Evolutionary conservation across 257 asterid genomes (phyloP).

Genomic region (Cinchona pubescens): DNA sequence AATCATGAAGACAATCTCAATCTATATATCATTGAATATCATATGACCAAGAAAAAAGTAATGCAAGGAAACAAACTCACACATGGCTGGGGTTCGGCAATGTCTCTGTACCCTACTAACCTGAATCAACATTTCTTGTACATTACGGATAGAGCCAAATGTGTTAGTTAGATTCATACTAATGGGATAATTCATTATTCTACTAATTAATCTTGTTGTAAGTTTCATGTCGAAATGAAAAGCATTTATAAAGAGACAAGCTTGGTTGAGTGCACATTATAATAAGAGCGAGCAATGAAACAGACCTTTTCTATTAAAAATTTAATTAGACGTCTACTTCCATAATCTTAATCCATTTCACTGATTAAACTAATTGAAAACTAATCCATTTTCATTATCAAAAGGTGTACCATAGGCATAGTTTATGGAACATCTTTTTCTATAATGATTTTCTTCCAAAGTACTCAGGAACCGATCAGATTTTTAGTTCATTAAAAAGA

Average conservation of each 20-base stretch:
- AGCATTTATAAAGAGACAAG: neutral
- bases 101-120: neutral
- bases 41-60: neutral
- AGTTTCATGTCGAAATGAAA: neutral
- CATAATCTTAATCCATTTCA: conserved; percentile 2
- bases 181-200: neutral
- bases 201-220: neutral
- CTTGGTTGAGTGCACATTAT: neutral
- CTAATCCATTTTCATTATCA: neutral
- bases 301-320: neutral
- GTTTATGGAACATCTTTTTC: neutral
- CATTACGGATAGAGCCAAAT: neutral
- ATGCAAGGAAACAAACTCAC: neutral
- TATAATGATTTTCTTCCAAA: neutral
- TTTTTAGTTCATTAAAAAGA: neutral
- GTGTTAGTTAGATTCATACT: neutral
- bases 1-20: too few relatives aligned
- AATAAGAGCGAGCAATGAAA: neutral
- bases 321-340: neutral
- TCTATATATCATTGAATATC: too few relatives aligned
- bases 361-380: neutral
- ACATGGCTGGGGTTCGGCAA: neutral
- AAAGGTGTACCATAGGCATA: neutral
- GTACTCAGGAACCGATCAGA: neutral
- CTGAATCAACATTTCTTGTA: neutral